phyloP scores from a whole-genome alignment of 306 rosid genomes.

The Acacia confusa region DNA sequence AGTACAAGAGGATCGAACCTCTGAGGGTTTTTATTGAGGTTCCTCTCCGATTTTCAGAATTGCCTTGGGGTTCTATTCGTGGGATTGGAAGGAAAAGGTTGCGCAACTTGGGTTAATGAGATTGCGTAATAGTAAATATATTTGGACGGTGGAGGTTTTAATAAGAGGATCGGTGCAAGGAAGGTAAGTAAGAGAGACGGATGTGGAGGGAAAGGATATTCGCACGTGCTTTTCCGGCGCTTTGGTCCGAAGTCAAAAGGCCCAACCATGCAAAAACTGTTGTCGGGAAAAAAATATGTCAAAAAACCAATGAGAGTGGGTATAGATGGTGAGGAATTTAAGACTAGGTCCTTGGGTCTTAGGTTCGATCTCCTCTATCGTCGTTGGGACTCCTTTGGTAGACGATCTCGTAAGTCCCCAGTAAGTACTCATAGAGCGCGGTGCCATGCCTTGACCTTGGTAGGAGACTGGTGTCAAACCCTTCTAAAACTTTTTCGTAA shows the following conservation, averaged over 20 bases:
- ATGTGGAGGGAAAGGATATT: not conserved
- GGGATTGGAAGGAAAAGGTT: not conserved
- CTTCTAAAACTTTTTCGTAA: no score
- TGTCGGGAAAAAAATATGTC: not conserved
- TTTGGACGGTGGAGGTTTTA: not conserved
- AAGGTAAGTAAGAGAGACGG: not conserved
- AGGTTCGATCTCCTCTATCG: no score
- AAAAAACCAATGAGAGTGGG: no score
- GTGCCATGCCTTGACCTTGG: no score
- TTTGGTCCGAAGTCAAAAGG: constrained; percentile 2
- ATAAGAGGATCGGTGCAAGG: not conserved
- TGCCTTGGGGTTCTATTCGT: not conserved
- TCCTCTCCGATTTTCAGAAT: not conserved
- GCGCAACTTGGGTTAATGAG: no score
- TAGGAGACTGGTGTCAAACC: no score
- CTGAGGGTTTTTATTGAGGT: constrained; percentile 34
- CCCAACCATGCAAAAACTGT: not conserved
- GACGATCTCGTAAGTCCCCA: no score
- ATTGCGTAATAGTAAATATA: not conserved
- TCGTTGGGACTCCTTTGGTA: no score
- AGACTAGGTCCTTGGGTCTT: no score
- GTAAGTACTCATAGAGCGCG: no score
- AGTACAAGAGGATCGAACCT: constrained; percentile 18
- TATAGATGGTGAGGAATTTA: no score
- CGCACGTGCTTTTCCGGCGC: constrained; percentile 26